phyloP scores from a whole-genome alignment of 352 stramenopile species.

The Phytophthora megakarya region DNA sequence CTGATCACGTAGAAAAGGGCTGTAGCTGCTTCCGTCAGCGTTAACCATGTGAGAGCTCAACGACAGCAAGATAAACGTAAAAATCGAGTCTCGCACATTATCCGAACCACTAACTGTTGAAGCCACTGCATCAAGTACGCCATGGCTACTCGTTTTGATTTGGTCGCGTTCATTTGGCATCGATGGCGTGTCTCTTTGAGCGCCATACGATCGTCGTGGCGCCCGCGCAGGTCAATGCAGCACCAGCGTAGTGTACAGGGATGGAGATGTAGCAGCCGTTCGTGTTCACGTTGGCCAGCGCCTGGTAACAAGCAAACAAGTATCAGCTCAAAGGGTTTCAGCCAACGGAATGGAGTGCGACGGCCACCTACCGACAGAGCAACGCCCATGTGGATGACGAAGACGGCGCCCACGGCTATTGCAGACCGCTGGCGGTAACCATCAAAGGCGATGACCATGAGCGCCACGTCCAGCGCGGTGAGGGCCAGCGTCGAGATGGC shows the following conservation, averaged over 20 bases:
- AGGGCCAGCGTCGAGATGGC: slow-evolving; percentile 76
- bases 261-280: slow-evolving; percentile 84
- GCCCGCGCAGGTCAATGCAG: slow-evolving; percentile 47
- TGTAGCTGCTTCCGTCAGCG: background rate
- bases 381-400: slow-evolving; percentile 75
- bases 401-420: slow-evolving; percentile 53
- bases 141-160: background rate
- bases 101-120: slow-evolving; percentile 9
- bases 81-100: slow-evolving; percentile 23
- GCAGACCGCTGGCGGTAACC: slow-evolving; percentile 72
- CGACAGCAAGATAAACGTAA: slow-evolving; percentile 1
- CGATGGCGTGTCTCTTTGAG: slow-evolving; percentile 40
- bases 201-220: slow-evolving; percentile 53
- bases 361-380: slow-evolving; percentile 64
- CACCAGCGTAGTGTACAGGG: slow-evolving; percentile 73
- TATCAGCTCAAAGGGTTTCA: background rate
- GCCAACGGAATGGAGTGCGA: background rate
- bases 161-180: slow-evolving; percentile 29
- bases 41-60: background rate
- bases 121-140: background rate
- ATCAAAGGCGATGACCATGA: slow-evolving; percentile 87
- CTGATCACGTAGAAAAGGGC: slow-evolving; percentile 13
- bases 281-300: slow-evolving; percentile 72
- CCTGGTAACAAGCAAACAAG: slow-evolving; percentile 25
- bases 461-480: slow-evolving; percentile 74